Conservation (phyloP, 352 stramenopile species). For the Phytophthora brassicae region DNA sequence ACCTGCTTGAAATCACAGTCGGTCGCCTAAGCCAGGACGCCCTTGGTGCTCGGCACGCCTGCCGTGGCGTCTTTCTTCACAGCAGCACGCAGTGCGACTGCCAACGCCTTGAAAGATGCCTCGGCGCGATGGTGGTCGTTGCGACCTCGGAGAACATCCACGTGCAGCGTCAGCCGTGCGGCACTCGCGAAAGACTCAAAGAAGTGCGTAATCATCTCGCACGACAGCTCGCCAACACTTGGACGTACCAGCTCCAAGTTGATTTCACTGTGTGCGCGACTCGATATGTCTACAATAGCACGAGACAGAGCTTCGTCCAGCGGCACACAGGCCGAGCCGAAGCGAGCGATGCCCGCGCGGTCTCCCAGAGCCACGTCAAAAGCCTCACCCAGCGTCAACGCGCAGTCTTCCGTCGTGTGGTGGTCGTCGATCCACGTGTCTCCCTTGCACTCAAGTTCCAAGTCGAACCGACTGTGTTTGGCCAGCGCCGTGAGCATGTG, state of each 20-base stretch:
- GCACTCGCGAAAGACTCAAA: constrained; percentile 94
- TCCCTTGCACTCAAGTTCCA: constrained; percentile 89
- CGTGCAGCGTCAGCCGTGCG: constrained; percentile 91
- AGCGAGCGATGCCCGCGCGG: constrained; percentile 87
- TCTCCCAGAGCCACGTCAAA: constrained; percentile 91
- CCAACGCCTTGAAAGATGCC: constrained; percentile 91
- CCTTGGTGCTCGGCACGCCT: constrained; percentile 91
- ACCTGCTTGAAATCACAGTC: constrained; percentile 2
- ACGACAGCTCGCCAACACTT: constrained; percentile 86
- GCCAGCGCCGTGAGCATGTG: constrained; percentile 89
- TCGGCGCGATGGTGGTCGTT: constrained; percentile 94
- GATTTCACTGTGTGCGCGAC: constrained; percentile 90
- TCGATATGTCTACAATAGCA: constrained; percentile 95
- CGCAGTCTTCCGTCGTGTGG: constrained; percentile 95
- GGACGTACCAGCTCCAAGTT: constrained; percentile 86
- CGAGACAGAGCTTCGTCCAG: constrained; percentile 91
- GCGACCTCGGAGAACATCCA: constrained; percentile 88
- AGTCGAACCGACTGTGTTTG: constrained; percentile 91
- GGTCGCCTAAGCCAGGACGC: constrained; percentile 76
- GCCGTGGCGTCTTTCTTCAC: constrained; percentile 80
- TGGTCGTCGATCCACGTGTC: constrained; percentile 97
- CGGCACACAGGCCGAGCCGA: constrained; percentile 84
- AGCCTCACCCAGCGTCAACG: constrained; percentile 92
- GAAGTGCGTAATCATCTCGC: constrained; percentile 96
- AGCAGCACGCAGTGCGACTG: constrained; percentile 80